Evolutionary conservation across 129 eudicot genomes (phyloP), one percentile per base, ranked within the genome.

Genomic region (Ambrosia artemisiifolia): DNA sequence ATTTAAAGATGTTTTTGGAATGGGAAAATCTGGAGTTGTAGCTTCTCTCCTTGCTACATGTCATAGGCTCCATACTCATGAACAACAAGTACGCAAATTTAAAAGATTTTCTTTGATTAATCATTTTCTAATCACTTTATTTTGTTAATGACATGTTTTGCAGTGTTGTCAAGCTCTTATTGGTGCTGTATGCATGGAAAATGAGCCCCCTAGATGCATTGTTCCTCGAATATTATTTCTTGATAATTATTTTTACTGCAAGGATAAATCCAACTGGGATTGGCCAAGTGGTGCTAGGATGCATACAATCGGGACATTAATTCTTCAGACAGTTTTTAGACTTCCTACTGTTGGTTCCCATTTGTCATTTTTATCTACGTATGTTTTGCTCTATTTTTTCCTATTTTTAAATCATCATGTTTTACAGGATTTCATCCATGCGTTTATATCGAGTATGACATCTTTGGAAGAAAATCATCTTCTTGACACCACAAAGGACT

Each of bases 131-230:
- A 57, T 20, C 2, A 38, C 7, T 20, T 4, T 13, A 9, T 11
- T 14, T 19, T 28, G 33, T 54, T 16, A 10, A 1, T 70, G 55
- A 34, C 56, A 64, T 64, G 49, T 68, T 56, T 69, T 65, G 60
- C 95, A 89, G 98, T 93, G 92, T 74, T 85, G 88, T 85, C 91
- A 87, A 78, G 95, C 98, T 66, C 92, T 93, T 67, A 88, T 87
- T 75, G 88, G 91, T 78, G 82, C 98, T 75, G 87, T 89, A 38
- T 59, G 86, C 77, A 59, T 77, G 73, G 79, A 63, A 67, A 79
- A 87, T 19, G 96, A 93, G 75, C 80, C 92, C 19, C 81, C 98
- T 12, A 80, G 83, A 71, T 79, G 88, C 83, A 84, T 93, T 65
- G 81, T 93, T 67, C 92, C 95, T 13, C 88, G 90, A 40, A 72